Evolutionary conservation across 2,329 filamentous ascomycete genomes (phyloP).

Genomic region (Rhexocercosporidium sp.): DNA sequence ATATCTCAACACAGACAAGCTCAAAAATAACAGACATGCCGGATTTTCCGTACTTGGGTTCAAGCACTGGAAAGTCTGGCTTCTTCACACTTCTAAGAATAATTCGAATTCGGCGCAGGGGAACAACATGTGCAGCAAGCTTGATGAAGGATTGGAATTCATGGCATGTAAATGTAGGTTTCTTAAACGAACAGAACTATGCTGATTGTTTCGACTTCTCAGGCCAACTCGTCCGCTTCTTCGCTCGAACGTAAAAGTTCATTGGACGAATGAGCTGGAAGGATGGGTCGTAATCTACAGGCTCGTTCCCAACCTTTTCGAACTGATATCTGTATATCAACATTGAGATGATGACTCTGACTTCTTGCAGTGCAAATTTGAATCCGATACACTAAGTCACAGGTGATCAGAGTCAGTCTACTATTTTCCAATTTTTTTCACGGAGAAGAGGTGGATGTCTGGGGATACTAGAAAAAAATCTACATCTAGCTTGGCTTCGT

Average conservation of each 20-base stretch:
- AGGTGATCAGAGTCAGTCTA: neutral
- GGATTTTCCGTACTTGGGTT: too few relatives aligned
- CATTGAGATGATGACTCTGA: conserved; percentile 46
- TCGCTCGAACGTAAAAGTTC: conserved; percentile 43
- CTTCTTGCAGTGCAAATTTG: conserved; percentile 48
- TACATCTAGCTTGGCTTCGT: neutral
- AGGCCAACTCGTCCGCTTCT: conserved; percentile 33
- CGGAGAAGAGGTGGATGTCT: too few relatives aligned
- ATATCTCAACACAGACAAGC: neutral
- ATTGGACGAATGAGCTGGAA: conserved; percentile 48
- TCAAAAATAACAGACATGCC: neutral
- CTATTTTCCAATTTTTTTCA: neutral
- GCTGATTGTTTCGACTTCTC: conserved; percentile 17
- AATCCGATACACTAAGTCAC: conserved; percentile 45
- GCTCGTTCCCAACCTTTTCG: conserved; percentile 40
- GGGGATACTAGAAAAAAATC: neutral
- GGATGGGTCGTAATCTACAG: conserved; percentile 47
- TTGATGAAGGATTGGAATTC: too few relatives aligned
- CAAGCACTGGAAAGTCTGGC: too few relatives aligned
- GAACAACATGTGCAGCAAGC: too few relatives aligned
- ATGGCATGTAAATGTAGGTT: neutral
- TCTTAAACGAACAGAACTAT: neutral
- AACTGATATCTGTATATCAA: conserved; percentile 47
- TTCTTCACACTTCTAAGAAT: too few relatives aligned
- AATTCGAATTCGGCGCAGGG: neutral